Conservation (phyloP, 192 early-diverging fungal genomes). For the Dispira simplex region DNA sequence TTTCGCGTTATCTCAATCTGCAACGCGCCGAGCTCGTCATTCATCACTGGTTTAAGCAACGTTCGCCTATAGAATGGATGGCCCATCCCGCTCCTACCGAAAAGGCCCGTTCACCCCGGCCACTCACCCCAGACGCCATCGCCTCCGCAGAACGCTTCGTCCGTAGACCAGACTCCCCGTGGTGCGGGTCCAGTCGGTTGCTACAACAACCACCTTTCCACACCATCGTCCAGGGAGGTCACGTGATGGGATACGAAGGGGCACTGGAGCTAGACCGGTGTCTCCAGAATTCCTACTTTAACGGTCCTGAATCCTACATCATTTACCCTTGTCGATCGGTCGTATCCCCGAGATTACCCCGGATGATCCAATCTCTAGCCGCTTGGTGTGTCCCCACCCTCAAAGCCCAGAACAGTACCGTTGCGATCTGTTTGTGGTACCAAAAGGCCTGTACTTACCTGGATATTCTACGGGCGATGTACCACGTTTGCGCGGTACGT, state of each 20-base stretch:
- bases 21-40: slow-evolving; percentile 31
- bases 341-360: not conserved
- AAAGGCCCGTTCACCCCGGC: not conserved
- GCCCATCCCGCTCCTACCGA: not conserved
- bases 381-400: too few species aligned
- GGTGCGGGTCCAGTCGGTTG: not conserved
- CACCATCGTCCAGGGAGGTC: not conserved
- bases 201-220: not conserved
- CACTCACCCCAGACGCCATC: not conserved
- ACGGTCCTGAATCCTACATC: not conserved
- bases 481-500: not conserved
- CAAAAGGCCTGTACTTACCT: not conserved
- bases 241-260: not conserved
- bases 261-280: not conserved
- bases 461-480: not conserved
- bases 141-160: not conserved
- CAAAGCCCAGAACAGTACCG: too few species aligned
- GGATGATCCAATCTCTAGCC: not conserved
- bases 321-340: not conserved
- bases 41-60: slow-evolving; percentile 9
- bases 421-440: not conserved
- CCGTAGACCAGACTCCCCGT: not conserved
- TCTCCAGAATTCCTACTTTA: not conserved
- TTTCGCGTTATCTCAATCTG: slow-evolving; percentile 41
- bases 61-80: not conserved